Evolutionary conservation across 495 filamentous ascomycete species (phyloP).

Genomic region (Aspergillus ostianus): DNA sequence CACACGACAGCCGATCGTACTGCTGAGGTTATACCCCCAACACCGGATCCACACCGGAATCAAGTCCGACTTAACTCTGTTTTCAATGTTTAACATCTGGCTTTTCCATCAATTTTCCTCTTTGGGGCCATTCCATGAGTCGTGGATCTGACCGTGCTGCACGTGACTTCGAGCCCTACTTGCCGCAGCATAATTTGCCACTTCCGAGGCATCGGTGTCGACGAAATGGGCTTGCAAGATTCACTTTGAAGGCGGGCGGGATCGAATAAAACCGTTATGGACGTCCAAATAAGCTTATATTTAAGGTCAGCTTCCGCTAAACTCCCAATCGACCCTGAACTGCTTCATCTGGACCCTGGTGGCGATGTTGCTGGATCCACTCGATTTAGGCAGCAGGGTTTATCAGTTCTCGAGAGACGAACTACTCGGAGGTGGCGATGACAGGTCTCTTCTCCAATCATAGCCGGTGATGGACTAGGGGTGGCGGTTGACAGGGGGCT

Average conservation of each 20-base stretch:
- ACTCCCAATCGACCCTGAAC: background rate
- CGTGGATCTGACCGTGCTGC: background rate
- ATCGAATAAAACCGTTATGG: background rate
- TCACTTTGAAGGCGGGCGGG: background rate
- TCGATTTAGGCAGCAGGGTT: constrained; percentile 20
- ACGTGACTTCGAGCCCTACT: constrained; percentile 1
- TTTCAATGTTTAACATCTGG: constrained; percentile 3
- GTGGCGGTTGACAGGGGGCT: background rate
- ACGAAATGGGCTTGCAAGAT: background rate
- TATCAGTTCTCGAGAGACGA: constrained; percentile 1
- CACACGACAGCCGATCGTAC: background rate
- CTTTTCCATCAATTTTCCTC: constrained; percentile 11
- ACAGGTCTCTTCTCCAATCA: constrained; percentile 8
- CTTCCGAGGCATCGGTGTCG: background rate
- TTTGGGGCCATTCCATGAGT: background rate
- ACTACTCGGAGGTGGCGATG: constrained; percentile 9
- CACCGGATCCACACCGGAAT: background rate
- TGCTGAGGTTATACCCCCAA: background rate
- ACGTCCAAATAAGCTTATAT: constrained; percentile 26
- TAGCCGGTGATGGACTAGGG: background rate
- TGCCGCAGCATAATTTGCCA: background rate
- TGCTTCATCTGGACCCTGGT: constrained; percentile 11
- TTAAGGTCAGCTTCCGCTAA: constrained; percentile 8
- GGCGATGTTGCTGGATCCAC: constrained; percentile 12
- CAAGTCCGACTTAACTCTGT: constrained; percentile 7